These are phyloP conservation scores for Globisporangium perplexum DNA, from an alignment of 352 stramenopile genomes.

Conservation along the genomic window DNA sequence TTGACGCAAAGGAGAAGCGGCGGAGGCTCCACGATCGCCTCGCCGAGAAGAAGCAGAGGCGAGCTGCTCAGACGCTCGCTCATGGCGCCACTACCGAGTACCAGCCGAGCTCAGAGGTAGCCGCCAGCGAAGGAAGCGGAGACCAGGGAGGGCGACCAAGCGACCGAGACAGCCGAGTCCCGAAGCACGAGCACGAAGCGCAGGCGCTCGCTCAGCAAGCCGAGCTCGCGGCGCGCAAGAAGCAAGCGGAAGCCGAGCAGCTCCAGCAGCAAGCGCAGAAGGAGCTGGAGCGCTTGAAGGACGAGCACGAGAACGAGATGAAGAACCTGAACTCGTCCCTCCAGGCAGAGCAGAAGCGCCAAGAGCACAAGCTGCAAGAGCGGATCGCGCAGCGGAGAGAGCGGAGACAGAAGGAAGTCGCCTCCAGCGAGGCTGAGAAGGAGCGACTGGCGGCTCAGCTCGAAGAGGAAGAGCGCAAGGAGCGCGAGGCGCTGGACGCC, in stretches of 20 bases:
- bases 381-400: slow-evolving; percentile 47
- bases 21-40: slow-evolving; percentile 21
- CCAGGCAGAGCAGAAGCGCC: slow-evolving; percentile 43
- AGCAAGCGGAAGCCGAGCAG: slow-evolving; percentile 27
- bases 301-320: slow-evolving; percentile 58
- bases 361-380: slow-evolving; percentile 64
- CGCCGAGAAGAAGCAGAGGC: slow-evolving; percentile 26
- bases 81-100: slow-evolving; percentile 39
- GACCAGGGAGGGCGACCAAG: slow-evolving; percentile 10
- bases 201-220: slow-evolving; percentile 20
- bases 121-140: not conserved
- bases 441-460: slow-evolving; percentile 19
- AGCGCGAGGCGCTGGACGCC: slow-evolving; percentile 21
- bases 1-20: slow-evolving; percentile 9
- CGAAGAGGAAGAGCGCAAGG: slow-evolving; percentile 28
- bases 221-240: slow-evolving; percentile 17
- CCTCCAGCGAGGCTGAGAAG: slow-evolving; percentile 14
- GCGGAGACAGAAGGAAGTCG: slow-evolving; percentile 31
- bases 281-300: slow-evolving; percentile 45
- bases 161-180: no score
- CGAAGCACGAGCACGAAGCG: slow-evolving; percentile 37
- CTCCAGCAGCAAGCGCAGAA: slow-evolving; percentile 43
- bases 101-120: not conserved
- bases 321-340: slow-evolving; percentile 34
- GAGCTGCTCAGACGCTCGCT: slow-evolving; percentile 27